Evolutionary conservation across 768 basidiomycete genomes (phyloP), one percentile per base, ranked within the genome.

Genomic region (Myochromella boudieri): DNA sequence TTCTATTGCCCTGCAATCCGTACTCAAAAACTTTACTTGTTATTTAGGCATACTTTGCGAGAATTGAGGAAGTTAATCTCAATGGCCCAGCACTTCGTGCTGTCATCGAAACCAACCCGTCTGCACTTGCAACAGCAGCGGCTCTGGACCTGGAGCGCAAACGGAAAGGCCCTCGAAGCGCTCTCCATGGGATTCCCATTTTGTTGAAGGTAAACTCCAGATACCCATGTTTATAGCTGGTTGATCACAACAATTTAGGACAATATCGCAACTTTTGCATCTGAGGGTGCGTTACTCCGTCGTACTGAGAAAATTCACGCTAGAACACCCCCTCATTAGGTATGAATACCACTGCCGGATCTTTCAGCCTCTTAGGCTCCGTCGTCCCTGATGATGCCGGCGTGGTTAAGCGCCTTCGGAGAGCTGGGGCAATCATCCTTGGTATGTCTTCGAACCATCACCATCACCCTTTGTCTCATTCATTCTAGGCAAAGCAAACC

Each of bases 21-120:
- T n/a, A n/a, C n/a, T n/a, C n/a, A n/a, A n/a, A n/a, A n/a, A n/a
- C n/a, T n/a, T n/a, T n/a, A n/a, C n/a, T n/a, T n/a, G n/a, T 31
- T 34, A 20, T 22, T 18, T 44, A 85, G 84, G 81, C 82, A 2
- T 86, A 86, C 59, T 69, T 85, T 52, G 76, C 77, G 9, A 72
- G 85, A 2, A 85, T 85, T 20, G 78, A 84, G 3, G 78, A 86
- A 56, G 84, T 87, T n/a, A 85, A 86, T 54, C 54, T 76, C 14
- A 67, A 78, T 46, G 82, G 83, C 1, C 77, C 82, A 9, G 63
- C 62, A 34, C 63, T 87, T 7, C 77, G 73, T 8, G 83, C 83
- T 1, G 72, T 86, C 4, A 63, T 84, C 11, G 85, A 86, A 46
- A 64, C 66, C 1, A 87, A 81, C 37, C 71, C 77, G 0, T 71